Percentiles rank a stretch among this genome's conserved stretches.
Evolutionary conservation across 495 filamentous ascomycete genomes (phyloP).

Genomic region (Daldinia loculata): DNA sequence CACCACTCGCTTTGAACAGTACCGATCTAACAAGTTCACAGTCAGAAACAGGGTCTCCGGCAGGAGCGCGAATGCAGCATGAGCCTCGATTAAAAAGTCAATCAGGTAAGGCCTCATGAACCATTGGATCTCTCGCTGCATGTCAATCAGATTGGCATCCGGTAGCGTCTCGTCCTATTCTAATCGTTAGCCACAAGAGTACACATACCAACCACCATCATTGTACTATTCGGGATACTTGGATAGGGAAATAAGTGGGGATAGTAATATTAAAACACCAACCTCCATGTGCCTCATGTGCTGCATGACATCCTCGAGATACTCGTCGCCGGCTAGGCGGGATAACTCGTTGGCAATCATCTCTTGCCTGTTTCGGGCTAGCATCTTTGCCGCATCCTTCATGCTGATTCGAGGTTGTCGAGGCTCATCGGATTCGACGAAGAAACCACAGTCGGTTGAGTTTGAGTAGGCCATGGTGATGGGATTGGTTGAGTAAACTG

Average conservation of each 20-base stretch:
- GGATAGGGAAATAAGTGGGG: not conserved
- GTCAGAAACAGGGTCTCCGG: conserved; percentile 95
- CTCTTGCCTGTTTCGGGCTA: conserved; percentile 80
- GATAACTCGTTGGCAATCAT: conserved; percentile 89
- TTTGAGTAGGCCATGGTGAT: conserved; percentile 78
- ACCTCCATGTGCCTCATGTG: conserved; percentile 99
- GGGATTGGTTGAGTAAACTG: conserved; percentile 25
- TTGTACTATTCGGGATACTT: not conserved
- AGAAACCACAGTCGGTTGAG: conserved; percentile 72
- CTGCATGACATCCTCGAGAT: conserved; percentile 88
- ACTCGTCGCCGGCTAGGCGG: conserved; percentile 80
- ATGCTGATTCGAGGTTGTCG: conserved; percentile 58
- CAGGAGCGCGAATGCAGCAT: conserved; percentile 90
- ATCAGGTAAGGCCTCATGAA: conserved; percentile 99
- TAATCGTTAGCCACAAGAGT: conserved; percentile 5
- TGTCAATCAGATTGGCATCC: conserved; percentile 96
- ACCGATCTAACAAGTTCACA: conserved; percentile 94
- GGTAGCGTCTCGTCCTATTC: conserved; percentile 84
- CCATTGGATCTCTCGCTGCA: conserved; percentile 99
- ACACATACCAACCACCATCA: conserved; percentile 3
- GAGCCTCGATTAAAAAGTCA: conserved; percentile 98
- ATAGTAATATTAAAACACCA: conserved; percentile 14
- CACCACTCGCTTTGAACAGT: conserved; percentile 97
- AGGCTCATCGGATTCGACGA: conserved; percentile 81
- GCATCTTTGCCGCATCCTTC: conserved; percentile 76